Evolutionary conservation across 192 early-diverging fungal species (phyloP).

Genomic region (Gryganskiella cystojenkinii): DNA sequence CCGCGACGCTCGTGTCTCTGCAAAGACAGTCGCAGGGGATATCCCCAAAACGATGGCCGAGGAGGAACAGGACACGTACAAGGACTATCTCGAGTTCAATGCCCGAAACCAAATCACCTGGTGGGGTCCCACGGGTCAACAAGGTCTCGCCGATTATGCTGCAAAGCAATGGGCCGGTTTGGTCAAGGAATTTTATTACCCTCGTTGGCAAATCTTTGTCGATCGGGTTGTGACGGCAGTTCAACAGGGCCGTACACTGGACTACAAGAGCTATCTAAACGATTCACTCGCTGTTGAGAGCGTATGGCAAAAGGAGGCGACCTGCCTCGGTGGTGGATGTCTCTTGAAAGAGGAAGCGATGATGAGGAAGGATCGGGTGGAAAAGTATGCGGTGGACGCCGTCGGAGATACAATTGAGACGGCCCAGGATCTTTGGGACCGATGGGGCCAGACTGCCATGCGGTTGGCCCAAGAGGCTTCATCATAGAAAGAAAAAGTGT

Average conservation of each 20-base stretch:
- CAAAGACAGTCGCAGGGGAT: background rate
- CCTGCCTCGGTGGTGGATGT: constrained; percentile 14
- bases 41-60: background rate
- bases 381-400: constrained; percentile 19
- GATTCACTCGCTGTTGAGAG: constrained; percentile 17
- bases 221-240: constrained; percentile 14
- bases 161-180: constrained; percentile 42
- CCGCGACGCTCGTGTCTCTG: constrained; percentile 13
- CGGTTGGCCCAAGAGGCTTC: constrained; percentile 8
- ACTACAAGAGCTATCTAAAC: constrained; percentile 13
- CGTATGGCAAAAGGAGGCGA: constrained; percentile 12
- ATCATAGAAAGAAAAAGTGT: background rate
- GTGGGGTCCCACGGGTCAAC: constrained; percentile 41
- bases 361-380: background rate
- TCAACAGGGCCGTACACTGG: background rate
- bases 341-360: background rate
- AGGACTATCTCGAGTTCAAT: constrained; percentile 35
- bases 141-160: constrained; percentile 19
- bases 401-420: constrained; percentile 23
- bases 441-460: constrained; percentile 18
- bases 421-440: constrained; percentile 35
- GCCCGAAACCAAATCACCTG: constrained; percentile 43
- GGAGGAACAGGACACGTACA: constrained; percentile 1
- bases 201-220: constrained; percentile 38
- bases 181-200: constrained; percentile 32